Evolutionary conservation across 1,284 basidiomycete species (phyloP).

Genomic region (Papiliotrema fonsecae): DNA sequence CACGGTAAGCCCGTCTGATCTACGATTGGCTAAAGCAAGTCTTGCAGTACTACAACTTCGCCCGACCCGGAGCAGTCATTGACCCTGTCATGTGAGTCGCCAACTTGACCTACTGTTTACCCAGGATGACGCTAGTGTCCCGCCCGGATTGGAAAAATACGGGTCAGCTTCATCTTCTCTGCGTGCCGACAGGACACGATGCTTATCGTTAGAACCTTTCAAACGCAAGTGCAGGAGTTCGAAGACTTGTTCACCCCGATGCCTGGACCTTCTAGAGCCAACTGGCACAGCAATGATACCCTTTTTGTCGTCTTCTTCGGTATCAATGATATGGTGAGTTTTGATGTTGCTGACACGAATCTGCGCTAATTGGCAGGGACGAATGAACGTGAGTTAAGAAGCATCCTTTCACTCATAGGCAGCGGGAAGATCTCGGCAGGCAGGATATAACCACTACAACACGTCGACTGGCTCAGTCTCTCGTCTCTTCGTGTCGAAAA

Average conservation of each 20-base stretch:
- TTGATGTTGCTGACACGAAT: not conserved
- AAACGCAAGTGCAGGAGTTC: conserved; percentile 18
- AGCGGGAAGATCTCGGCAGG: conserved; percentile 14
- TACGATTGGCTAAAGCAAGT: not conserved
- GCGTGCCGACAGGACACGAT: not conserved
- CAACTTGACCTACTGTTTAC: not conserved
- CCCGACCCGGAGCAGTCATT: conserved; percentile 16
- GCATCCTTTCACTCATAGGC: not conserved
- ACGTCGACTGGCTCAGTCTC: conserved; percentile 6
- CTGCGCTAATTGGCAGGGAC: conserved; percentile 1
- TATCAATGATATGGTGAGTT: conserved; percentile 20
- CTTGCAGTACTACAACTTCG: conserved; percentile 18
- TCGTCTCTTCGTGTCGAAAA: conserved; percentile 1
- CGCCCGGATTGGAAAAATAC: conserved; percentile 16
- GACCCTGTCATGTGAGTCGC: conserved; percentile 8
- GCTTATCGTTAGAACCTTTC: conserved; percentile 4
- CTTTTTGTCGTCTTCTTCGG: conserved; percentile 21
- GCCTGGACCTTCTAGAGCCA: conserved; percentile 13
- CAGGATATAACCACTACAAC: conserved; percentile 10
- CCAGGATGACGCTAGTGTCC: conserved; percentile 6
- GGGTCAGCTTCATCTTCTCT: too few species aligned
- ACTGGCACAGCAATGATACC: conserved; percentile 16
- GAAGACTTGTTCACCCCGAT: conserved; percentile 16
- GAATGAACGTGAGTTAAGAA: conserved; percentile 11
- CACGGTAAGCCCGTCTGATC: conserved; percentile 6